Conservation (phyloP, 169 alveolate genomes). For the Cryptosporidium andersoni region DNA sequence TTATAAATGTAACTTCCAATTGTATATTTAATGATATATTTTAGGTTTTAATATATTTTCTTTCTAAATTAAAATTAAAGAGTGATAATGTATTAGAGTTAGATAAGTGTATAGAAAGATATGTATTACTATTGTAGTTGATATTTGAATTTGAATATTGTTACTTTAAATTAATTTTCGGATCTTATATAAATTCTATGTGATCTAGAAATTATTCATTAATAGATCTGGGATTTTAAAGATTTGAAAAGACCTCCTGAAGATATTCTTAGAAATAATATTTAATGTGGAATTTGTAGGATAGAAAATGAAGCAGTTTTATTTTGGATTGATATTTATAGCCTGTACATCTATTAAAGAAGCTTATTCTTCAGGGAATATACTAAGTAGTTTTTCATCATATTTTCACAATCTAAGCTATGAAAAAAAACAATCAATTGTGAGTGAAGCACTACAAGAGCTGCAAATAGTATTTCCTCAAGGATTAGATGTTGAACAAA, state of each 20-base stretch:
- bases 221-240: no score
- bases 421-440: constrained; percentile 54
- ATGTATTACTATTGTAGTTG: no score
- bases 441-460: constrained; percentile 48
- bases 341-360: constrained; percentile 2
- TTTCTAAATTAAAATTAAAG: not conserved
- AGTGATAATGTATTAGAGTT: not conserved
- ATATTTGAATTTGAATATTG: no score
- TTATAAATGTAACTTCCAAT: constrained; percentile 50
- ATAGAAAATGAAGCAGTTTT: no score
- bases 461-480: constrained; percentile 41
- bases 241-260: no score
- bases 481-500: constrained; percentile 21
- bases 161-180: no score
- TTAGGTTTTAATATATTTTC: not conserved
- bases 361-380: constrained; percentile 1
- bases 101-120: not conserved
- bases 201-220: no score
- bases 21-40: constrained; percentile 52
- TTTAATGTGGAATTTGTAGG: no score
- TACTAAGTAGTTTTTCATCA: constrained; percentile 32
- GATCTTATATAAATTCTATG: no score
- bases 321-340: constrained; percentile 2
- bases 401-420: constrained; percentile 40
- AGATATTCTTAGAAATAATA: no score